Evolutionary conservation across 352 stramenopile species (phyloP), one percentile per base, ranked within the genome.

Genomic region (Globisporangium iwayamae): DNA sequence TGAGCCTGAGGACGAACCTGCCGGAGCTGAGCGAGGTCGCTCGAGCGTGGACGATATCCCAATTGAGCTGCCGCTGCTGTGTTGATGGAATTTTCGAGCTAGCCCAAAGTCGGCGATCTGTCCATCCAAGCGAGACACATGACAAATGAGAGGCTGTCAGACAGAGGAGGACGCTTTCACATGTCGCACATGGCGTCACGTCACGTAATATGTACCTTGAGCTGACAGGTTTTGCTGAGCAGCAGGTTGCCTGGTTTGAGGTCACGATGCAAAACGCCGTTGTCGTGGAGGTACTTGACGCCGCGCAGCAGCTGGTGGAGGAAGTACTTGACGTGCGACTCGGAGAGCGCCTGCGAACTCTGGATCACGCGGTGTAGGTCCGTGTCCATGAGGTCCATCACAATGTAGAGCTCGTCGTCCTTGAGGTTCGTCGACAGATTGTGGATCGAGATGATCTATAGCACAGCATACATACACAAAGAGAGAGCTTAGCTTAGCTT

Each of bases 351-450:
- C 61, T 91, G 82, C 2, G 82, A 85, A 60, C 82, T 94, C 57
- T 96, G 85, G 20, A 97, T 94, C 50, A 97, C 82, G 18, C 85
- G 79, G 53, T 97, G 89, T 73, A 98, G 74, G 65, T 98, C 94
- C 2, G 87, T 98, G 70, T 98, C 94, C 79, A 98, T 94, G 62
- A 98, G 85, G 51, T 98, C 91, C 92, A 98, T 98, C 6, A 97
- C 74, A 48, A 98, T 96, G 69, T 98, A 98, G n/a, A 98, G 73
- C 68, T 97, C 93, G 56, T 98, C 93, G 56, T 97, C 81, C 38
- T 81, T 80, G 8, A 97, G 72, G 63, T 97, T 97, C 4, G 87
- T 79, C 5, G 77, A 89, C 16, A 96, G 65, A 56, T 93, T 91
- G 65, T 94, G 79, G 41, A 96, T 76, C 0, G 75, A 81, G 22